A percentile compares a stretch with the other conserved stretches of the same genome.
Evolutionary conservation across 169 alveolate species (phyloP).

Genomic region (Toxoplasma gondii): DNA sequence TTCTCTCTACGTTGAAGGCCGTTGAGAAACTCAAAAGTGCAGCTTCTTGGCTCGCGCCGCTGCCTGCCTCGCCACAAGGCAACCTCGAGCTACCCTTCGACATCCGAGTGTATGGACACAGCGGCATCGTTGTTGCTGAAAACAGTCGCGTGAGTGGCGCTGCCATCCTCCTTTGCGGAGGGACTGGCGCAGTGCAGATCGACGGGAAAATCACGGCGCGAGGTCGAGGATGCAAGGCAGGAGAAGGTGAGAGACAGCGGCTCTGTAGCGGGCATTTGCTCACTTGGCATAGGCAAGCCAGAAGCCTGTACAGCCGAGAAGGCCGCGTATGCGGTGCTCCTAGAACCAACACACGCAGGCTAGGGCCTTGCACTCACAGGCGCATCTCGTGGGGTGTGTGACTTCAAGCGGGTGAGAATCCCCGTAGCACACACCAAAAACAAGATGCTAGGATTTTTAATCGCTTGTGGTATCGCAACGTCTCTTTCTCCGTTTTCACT

Average conservation of each 20-base stretch:
- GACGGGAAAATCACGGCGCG: not conserved
- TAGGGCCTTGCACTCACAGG: no score
- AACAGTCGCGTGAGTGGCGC: not conserved
- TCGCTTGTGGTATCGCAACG: no score
- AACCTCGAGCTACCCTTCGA: not conserved
- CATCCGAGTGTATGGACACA: not conserved
- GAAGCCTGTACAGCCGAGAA: no score
- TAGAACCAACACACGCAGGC: no score
- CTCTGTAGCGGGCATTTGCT: no score
- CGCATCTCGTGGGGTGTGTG: no score
- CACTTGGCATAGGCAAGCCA: no score
- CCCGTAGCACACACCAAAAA: no score
- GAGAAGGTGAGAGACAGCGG: not conserved
- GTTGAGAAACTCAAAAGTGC: not conserved
- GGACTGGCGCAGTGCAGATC: not conserved
- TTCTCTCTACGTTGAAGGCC: not conserved
- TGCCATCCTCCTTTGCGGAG: slow-evolving; percentile 1
- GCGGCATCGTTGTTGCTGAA: not conserved
- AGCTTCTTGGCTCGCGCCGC: not conserved
- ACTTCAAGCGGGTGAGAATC: no score
- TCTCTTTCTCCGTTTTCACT: no score
- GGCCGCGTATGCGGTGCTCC: no score
- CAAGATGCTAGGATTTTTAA: no score
- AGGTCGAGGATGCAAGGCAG: not conserved
- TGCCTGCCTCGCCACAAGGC: not conserved